Percentiles rank a stretch among this genome's conserved stretches.
These are phyloP conservation scores for Pseudisothecium myosuroides DNA, from an alignment of 225 moss, liverwort and hornwort genomes.

Conservation along the genomic window DNA sequence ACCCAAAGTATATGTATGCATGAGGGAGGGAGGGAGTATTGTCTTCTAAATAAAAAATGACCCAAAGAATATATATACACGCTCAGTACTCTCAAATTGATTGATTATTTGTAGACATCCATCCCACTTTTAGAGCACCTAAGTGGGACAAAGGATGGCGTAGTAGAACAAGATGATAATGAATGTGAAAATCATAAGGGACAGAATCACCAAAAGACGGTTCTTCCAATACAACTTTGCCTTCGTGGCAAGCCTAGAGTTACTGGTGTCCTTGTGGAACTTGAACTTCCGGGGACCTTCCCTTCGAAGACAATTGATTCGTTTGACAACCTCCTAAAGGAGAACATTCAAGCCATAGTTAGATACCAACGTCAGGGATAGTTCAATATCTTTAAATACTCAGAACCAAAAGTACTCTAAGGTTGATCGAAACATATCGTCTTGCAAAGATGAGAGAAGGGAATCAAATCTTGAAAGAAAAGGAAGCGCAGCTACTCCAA, in stretches of 20 bases:
- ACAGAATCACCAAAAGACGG: background rate
- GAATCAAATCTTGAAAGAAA: background rate
- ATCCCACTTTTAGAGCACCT: background rate
- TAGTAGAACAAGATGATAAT: background rate
- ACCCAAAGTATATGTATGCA: too few relatives aligned
- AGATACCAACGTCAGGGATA: too few relatives aligned
- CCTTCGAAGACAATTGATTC: fast-evolving
- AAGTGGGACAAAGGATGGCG: background rate
- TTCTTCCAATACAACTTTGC: fast-evolving
- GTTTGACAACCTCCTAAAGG: background rate
- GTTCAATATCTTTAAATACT: background rate
- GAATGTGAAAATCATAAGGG: background rate
- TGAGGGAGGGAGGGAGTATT: background rate
- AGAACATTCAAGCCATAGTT: background rate
- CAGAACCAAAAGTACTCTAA: background rate
- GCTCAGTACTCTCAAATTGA: background rate
- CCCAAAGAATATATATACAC: background rate
- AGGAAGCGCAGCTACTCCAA: background rate
- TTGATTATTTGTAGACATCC: background rate
- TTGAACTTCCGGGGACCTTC: background rate
- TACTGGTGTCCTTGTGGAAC: background rate
- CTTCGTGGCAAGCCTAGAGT: fast-evolving
- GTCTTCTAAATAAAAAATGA: too few relatives aligned
- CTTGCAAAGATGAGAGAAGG: background rate
- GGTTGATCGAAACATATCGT: background rate